These are phyloP conservation scores for Vigna reflexopilosa DNA, from an alignment of 306 rosid species.

Conservation along the genomic window DNA sequence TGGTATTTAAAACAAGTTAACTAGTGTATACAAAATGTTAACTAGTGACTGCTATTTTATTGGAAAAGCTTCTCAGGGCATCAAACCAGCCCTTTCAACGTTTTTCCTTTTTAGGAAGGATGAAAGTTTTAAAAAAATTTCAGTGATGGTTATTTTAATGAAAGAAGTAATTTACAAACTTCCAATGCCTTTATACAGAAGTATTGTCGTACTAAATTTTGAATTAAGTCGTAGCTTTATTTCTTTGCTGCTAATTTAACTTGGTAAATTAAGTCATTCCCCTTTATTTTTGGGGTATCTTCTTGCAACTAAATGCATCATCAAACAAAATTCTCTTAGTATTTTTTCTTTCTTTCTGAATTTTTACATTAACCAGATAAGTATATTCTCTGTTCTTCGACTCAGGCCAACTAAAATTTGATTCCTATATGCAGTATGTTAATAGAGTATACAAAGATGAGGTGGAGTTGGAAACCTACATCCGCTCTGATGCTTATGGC, in stretches of 20 bases:
- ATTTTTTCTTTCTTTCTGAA: constrained; percentile 20
- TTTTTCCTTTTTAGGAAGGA: constrained; percentile 24
- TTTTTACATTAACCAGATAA: constrained; percentile 6
- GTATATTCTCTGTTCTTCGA: constrained; percentile 14
- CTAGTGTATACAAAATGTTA: background rate
- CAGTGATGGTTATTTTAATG: background rate
- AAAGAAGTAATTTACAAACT: background rate
- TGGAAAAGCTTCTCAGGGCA: constrained; percentile 15
- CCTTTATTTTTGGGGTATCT: constrained; percentile 23
- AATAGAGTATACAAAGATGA: constrained; percentile 83
- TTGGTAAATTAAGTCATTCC: too few relatives aligned
- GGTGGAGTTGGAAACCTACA: constrained; percentile 79
- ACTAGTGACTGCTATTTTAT: constrained; percentile 5
- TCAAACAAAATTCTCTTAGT: constrained; percentile 28
- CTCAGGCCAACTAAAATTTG: constrained; percentile 41
- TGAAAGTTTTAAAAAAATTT: background rate
- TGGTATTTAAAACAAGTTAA: constrained; percentile 13
- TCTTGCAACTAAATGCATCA: constrained; percentile 26
- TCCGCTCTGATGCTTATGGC: constrained; percentile 80
- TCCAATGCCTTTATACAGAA: constrained; percentile 5
- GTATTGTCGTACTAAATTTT: constrained; percentile 1
- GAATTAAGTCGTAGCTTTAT: constrained; percentile 20
- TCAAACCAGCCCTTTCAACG: constrained; percentile 8
- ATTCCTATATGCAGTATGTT: constrained; percentile 66
- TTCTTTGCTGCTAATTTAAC: background rate